Conservation (phyloP, 2,329 filamentous ascomycete species). For the Diaporthe longicolla region DNA sequence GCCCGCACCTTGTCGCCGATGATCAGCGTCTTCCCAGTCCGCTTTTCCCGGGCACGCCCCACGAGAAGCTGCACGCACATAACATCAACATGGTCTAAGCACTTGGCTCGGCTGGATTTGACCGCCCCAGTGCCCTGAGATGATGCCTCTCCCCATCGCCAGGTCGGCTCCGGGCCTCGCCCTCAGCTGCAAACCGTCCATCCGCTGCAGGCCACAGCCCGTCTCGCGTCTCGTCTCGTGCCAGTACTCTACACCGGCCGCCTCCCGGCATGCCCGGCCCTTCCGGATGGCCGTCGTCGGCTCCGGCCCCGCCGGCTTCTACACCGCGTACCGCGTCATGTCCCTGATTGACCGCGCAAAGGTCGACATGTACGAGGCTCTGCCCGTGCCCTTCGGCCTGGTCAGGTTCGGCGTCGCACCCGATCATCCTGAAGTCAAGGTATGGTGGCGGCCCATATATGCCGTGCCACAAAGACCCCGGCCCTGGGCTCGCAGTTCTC, state of each 20-base stretch:
- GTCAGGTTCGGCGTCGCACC: slow-evolving; percentile 97
- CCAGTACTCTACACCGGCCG: slow-evolving; percentile 38
- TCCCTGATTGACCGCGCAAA: slow-evolving; percentile 78
- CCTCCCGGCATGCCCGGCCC: slow-evolving; percentile 58
- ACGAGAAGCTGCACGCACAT: neutral
- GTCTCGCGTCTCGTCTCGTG: slow-evolving; percentile 15
- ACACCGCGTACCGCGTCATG: slow-evolving; percentile 89
- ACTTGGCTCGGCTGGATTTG: neutral
- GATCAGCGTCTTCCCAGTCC: neutral
- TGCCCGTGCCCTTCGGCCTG: slow-evolving; percentile 93
- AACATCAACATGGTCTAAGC: slow-evolving; percentile 1
- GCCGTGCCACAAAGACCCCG: neutral
- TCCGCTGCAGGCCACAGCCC: neutral
- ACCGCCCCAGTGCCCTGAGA: slow-evolving; percentile 24
- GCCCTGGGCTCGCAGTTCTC: slow-evolving; percentile 1
- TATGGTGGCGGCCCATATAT: slow-evolving; percentile 54
- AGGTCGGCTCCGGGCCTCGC: slow-evolving; percentile 25
- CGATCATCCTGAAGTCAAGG: slow-evolving; percentile 98
- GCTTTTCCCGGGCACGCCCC: slow-evolving; percentile 10
- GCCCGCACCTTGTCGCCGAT: slow-evolving; percentile 6
- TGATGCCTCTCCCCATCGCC: slow-evolving; percentile 28
- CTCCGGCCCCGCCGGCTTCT: slow-evolving; percentile 96
- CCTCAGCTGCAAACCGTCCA: slow-evolving; percentile 10
- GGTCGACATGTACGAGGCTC: slow-evolving; percentile 95
- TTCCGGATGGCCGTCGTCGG: slow-evolving; percentile 91